Base-by-base conservation (phyloP, 768 basidiomycete species). In the Leucosporidium scottii region DNA sequence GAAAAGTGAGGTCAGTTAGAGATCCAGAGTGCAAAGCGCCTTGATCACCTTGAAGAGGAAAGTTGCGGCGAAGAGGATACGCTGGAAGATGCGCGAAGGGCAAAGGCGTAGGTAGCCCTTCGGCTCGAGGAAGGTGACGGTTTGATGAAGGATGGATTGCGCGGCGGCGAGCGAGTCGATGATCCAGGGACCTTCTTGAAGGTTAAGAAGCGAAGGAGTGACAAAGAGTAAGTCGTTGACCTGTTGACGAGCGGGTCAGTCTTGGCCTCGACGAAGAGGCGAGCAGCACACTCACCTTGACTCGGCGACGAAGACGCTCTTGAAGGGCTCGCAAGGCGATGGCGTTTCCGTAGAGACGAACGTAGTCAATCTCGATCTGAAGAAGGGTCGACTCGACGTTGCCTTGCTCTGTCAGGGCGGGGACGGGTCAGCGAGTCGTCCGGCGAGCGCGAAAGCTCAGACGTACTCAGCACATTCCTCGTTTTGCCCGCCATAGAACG, bases 181-280 rank as follows among this genome's bases (percentile, higher is more conserved):
- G 28, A 68, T 58, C 69, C 70, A 71, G 28, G 67, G 70, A 0
- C 70, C 70, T 50, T 71, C 70, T 48, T 67, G 69, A 18, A 70
- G 65, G 61, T 71, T 71, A 21, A 71, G 66, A 25, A 71, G 61
- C 50, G 66, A 65, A 21, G 70, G 66, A 49, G 70, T 44, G 39
- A 44, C 39, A 13, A 44, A 44, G 39, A 64, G 64, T 1, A 68
- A 39, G 49, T 68, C 67, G 17, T 67, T 59, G 1, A 60, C 63
- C 68, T 69, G 27, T 44, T 8, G 27, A 28, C 4, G 6, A 1
- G 5, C 13, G 20, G 7, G 47, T 30, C 27, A 50, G 62, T 39
- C 9, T n/a, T 13, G 23, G 39, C 2, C 1, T 5, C 23, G 17
- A 17, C 23, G 28, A 30, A 55, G 30, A 28, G 28, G n/a, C 68